Evolutionary conservation across 2,329 filamentous ascomycete species (phyloP).

Genomic region (Epichloe gansuensis): DNA sequence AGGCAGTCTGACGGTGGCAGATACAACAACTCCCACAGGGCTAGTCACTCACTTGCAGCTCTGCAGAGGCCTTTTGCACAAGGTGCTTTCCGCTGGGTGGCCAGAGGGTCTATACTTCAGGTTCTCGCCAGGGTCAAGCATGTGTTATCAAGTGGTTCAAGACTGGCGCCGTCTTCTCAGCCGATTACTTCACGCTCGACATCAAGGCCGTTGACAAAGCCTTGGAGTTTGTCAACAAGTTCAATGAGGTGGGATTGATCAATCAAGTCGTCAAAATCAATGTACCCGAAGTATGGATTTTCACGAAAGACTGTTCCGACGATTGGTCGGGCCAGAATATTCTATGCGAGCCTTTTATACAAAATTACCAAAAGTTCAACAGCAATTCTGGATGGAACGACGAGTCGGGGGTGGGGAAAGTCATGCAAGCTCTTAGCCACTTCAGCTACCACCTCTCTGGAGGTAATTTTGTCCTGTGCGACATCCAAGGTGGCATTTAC

Average conservation of each 20-base stretch:
- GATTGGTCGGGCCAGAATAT: conserved; percentile 10
- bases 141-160: conserved; percentile 29
- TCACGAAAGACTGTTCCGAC: not conserved
- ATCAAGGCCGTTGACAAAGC: conserved; percentile 24
- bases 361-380: conserved; percentile 32
- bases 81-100: conserved; percentile 9
- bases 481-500: conserved; percentile 31
- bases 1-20: conserved; percentile 6
- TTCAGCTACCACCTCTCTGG: conserved; percentile 28
- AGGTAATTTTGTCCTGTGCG: conserved; percentile 27
- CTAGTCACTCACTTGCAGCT: not conserved
- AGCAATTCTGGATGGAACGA: conserved; percentile 30
- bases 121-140: conserved; percentile 17
- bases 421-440: conserved; percentile 32
- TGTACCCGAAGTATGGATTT: conserved; percentile 21
- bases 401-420: conserved; percentile 18
- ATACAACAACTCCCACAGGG: conserved; percentile 2
- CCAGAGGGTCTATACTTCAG: conserved; percentile 17
- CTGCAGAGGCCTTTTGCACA: conserved; percentile 7
- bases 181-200: conserved; percentile 24
- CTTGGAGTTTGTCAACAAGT: conserved; percentile 22
- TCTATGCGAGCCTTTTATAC: conserved; percentile 27
- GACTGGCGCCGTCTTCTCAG: conserved; percentile 20
- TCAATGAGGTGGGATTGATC: conserved; percentile 20
- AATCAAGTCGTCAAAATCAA: conserved; percentile 24